phyloP scores from a whole-genome alignment of 805 yeast species.

The Zygotorulaspora sp. region DNA sequence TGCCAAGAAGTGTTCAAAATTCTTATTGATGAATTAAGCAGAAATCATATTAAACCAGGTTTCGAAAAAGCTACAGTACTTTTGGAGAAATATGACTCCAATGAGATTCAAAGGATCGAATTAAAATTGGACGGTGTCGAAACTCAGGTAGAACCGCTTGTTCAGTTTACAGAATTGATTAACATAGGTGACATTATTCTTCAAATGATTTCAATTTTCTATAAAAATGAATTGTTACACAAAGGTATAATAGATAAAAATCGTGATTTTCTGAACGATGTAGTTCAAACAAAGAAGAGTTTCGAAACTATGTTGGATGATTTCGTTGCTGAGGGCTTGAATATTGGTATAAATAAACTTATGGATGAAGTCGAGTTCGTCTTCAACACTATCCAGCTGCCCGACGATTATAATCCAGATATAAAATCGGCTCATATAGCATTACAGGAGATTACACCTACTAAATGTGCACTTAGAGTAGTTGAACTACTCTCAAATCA shows the following conservation, averaged over 20 bases:
- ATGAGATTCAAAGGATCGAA: slow-evolving; percentile 33
- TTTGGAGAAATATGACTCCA: slow-evolving; percentile 67
- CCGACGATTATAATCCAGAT: slow-evolving; percentile 59
- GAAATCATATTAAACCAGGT: slow-evolving; percentile 76
- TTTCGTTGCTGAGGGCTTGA: slow-evolving; percentile 87
- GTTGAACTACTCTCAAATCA: slow-evolving; percentile 64
- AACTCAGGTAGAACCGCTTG: slow-evolving; percentile 69
- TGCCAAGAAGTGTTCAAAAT: slow-evolving; percentile 65
- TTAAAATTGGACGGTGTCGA: slow-evolving; percentile 34
- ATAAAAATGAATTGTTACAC: slow-evolving; percentile 71
- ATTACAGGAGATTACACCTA: slow-evolving; percentile 41
- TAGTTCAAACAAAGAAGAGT: slow-evolving; percentile 72
- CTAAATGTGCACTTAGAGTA: slow-evolving; percentile 61
- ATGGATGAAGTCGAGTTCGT: slow-evolving; percentile 72
- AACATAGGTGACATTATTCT: slow-evolving; percentile 89
- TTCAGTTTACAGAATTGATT: slow-evolving; percentile 82
- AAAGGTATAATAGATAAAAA: slow-evolving; percentile 57
- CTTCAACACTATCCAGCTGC: slow-evolving; percentile 50
- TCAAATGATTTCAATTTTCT: slow-evolving; percentile 88
- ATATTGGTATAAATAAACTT: slow-evolving; percentile 85
- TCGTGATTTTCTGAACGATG: slow-evolving; percentile 70
- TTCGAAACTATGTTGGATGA: slow-evolving; percentile 81
- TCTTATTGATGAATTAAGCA: slow-evolving; percentile 58
- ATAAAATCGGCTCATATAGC: slow-evolving; percentile 12
- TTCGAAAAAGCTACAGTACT: slow-evolving; percentile 75